phyloP scores from a whole-genome alignment of 2,329 filamentous ascomycete species.

The Colletotrichum spinosum region DNA sequence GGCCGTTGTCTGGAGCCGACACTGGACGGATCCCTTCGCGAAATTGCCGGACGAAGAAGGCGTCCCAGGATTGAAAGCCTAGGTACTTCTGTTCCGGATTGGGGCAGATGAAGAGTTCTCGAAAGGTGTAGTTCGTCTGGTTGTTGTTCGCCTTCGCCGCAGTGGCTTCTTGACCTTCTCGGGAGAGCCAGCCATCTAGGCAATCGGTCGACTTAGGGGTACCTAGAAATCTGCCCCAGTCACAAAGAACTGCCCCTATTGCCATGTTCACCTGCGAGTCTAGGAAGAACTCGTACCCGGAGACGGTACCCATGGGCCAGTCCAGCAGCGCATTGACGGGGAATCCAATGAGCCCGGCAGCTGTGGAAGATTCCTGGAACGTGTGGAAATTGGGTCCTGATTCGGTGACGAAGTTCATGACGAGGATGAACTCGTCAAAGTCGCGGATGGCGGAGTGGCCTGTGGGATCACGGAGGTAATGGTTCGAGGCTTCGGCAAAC shows the following conservation, averaged over 20 bases:
- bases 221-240: conserved; percentile 49
- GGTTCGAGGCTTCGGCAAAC: conserved; percentile 17
- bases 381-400: conserved; percentile 13
- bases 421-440: conserved; percentile 17
- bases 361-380: background rate
- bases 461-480: conserved; percentile 9
- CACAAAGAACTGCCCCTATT: conserved; percentile 62
- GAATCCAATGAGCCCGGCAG: conserved; percentile 60
- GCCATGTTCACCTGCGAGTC: conserved; percentile 62
- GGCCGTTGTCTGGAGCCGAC: conserved; percentile 64
- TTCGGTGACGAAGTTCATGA: background rate
- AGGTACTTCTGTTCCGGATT: conserved; percentile 64
- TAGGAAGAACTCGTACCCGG: conserved; percentile 66
- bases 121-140: conserved; percentile 59
- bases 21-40: conserved; percentile 67
- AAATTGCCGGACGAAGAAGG: conserved; percentile 74
- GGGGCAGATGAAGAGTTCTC: conserved; percentile 69
- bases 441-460: conserved; percentile 11
- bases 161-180: conserved; percentile 34
- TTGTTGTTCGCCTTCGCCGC: conserved; percentile 54
- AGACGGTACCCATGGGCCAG: conserved; percentile 68
- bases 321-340: conserved; percentile 69
- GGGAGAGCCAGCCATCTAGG: conserved; percentile 38
- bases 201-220: conserved; percentile 41
- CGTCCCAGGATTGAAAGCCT: conserved; percentile 76